Evolutionary conservation across 1,284 basidiomycete genomes (phyloP), one percentile per base, ranked within the genome.

Genomic region (Ganoderma leucocontextum): DNA sequence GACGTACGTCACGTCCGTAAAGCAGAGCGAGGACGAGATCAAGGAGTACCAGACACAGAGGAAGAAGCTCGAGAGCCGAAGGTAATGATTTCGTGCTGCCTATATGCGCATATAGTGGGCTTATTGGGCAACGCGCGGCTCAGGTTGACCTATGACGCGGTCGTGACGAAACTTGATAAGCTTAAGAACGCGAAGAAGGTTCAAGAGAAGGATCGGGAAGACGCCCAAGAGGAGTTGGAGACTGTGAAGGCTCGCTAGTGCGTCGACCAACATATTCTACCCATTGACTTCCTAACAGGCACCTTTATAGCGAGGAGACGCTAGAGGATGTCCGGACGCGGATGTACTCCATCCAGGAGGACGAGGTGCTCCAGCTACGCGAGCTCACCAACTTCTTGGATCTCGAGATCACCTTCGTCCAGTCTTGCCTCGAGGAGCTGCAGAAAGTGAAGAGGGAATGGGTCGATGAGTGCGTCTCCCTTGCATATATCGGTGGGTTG

Each of bases 41-140:
- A 91, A 88, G 75, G 92, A 92, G 66, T 94, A 91, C 67, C 89
- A 92, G 62, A 76, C 80, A 13, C 84, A 90, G 72, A 84, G 87
- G 68, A 94, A 93, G 85, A 93, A 95, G 78, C 81, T 96, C 29
- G 95, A 96, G 71, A 94, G 91, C 63, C 83, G 93, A 74, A 84
- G 93, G 93, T 92, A 67, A 73, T 71, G 70, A 12, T 39, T 25
- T 58, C 7, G 35, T 62, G 33, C 17, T 44, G 57, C 12, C 52
- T 7, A 10, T 55, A 49, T 29, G 59, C 15, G 15, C n/a, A 2
- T 38, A 9, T 35, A 35, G n/a, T 13, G 69, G 19, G 33, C 47
- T 53, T 29, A 62, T 57, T 39, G 15, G 25, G 52, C 36, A n/a
- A 38, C 33, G 19, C 9, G 19, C 15, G 29, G 6, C 1, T 4